Evolutionary conservation across 2,329 filamentous ascomycete species (phyloP).

Genomic region (Fusarium hainanense): DNA sequence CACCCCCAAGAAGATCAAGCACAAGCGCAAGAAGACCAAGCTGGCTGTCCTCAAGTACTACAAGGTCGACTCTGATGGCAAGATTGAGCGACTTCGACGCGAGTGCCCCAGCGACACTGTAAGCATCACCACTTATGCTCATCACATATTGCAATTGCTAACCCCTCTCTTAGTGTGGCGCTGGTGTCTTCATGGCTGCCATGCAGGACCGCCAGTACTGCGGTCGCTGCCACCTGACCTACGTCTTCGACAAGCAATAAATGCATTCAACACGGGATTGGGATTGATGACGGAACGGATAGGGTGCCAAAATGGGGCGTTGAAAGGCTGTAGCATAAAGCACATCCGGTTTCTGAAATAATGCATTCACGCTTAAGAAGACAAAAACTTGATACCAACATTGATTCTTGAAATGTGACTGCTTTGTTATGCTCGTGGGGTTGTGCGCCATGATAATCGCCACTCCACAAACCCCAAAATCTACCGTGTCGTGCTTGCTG

Average conservation of each 20-base stretch:
- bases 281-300: constrained; percentile 49
- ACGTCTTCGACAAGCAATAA: constrained; percentile 78
- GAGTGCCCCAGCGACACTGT: constrained; percentile 95
- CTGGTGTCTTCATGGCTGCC: constrained; percentile 99
- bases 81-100: constrained; percentile 98
- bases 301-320: constrained; percentile 53
- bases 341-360: constrained; percentile 54
- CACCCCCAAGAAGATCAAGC: constrained; percentile 99
- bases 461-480: not conserved
- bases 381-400: constrained; percentile 36
- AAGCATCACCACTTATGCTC: constrained; percentile 52
- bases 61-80: constrained; percentile 99
- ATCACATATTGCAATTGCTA: constrained; percentile 43
- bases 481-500: not conserved
- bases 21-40: constrained; percentile 99
- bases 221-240: constrained; percentile 77
- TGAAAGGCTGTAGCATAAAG: constrained; percentile 56
- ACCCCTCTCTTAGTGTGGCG: constrained; percentile 79
- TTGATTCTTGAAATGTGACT: constrained; percentile 1
- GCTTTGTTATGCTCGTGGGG: not conserved
- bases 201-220: constrained; percentile 99
- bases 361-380: constrained; percentile 54
- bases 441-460: not conserved
- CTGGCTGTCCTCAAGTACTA: constrained; percentile 99
- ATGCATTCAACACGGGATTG: constrained; percentile 46